These are phyloP conservation scores for Tulasnella calospora DNA, from an alignment of 768 basidiomycete genomes.

Conservation along the genomic window DNA sequence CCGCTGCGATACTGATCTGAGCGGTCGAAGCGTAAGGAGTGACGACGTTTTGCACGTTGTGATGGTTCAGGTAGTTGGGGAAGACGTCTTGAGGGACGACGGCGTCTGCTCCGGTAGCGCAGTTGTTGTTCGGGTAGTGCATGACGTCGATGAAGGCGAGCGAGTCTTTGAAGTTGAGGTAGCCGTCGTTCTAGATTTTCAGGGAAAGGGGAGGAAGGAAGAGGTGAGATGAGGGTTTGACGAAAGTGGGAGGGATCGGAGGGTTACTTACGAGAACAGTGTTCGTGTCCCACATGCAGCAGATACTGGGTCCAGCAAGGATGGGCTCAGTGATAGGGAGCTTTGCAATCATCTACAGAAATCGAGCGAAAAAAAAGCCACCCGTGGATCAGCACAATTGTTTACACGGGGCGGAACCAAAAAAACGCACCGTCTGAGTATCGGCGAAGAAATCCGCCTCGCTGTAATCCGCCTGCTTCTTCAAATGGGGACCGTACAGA, in stretches of 20 bases:
- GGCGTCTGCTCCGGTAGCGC: background rate
- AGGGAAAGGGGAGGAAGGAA: conserved; percentile 55
- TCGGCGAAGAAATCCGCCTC: background rate
- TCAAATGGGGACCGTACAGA: conserved; percentile 13
- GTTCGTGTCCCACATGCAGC: conserved; percentile 49
- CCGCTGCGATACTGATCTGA: conserved; percentile 35
- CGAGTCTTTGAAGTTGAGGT: background rate
- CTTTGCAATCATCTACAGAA: conserved; percentile 12
- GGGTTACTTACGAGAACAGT: background rate
- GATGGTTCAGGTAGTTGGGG: conserved; percentile 9
- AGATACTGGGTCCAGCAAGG: conserved; percentile 60
- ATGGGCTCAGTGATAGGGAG: conserved; percentile 32
- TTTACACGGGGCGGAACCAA: too few relatives aligned
- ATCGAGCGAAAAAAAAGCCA: background rate
- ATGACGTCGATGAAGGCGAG: conserved; percentile 23
- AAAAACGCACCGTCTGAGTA: background rate
- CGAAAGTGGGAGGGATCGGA: background rate
- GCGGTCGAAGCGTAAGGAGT: conserved; percentile 8
- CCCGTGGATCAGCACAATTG: too few relatives aligned
- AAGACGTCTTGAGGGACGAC: conserved; percentile 12
- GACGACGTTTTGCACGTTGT: background rate
- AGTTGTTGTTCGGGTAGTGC: conserved; percentile 26
- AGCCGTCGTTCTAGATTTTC: background rate
- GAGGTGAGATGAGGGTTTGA: conserved; percentile 32
- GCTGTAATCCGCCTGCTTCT: conserved; percentile 8